These are phyloP conservation scores for Marvania coccoides DNA, from an alignment of 139 green algal genomes.

Conservation along the genomic window DNA sequence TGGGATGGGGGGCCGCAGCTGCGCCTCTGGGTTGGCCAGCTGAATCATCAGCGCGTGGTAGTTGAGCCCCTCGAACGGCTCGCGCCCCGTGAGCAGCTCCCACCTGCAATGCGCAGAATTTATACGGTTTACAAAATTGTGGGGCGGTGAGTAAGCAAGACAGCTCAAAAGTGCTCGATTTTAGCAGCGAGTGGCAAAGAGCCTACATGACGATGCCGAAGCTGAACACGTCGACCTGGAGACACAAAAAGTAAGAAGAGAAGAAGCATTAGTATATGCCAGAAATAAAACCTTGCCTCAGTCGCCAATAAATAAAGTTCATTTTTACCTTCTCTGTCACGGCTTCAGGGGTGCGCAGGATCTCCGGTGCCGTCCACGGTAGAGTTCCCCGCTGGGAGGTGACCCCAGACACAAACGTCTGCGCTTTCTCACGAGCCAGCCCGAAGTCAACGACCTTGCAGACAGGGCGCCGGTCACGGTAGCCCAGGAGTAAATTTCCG, in stretches of 20 bases:
- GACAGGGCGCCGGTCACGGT: conserved; percentile 48
- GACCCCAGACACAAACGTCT: conserved; percentile 66
- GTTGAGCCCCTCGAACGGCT: conserved; percentile 66
- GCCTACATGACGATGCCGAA: conserved; percentile 72
- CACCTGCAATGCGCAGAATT: no score
- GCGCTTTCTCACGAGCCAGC: conserved; percentile 41
- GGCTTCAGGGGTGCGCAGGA: conserved; percentile 55
- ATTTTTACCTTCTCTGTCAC: conserved; percentile 45
- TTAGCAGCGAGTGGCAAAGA: no score
- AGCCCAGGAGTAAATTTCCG: conserved; percentile 61
- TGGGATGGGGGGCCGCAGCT: conserved; percentile 50
- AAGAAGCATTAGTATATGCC: background rate
- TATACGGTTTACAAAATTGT: no score
- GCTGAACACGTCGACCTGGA: background rate
- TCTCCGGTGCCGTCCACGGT: conserved; percentile 74
- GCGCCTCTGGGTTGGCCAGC: conserved; percentile 35
- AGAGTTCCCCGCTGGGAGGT: conserved; percentile 63
- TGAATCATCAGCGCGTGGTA: conserved; percentile 74
- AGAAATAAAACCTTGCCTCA: background rate
- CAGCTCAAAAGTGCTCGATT: no score
- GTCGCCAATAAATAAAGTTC: no score
- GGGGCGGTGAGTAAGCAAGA: no score
- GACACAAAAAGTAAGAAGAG: no score
- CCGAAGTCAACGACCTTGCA: conserved; percentile 79
- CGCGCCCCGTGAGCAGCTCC: conserved; percentile 62